Conservation (phyloP, 495 filamentous ascomycete species). For the Trichoderma erinaceum region DNA sequence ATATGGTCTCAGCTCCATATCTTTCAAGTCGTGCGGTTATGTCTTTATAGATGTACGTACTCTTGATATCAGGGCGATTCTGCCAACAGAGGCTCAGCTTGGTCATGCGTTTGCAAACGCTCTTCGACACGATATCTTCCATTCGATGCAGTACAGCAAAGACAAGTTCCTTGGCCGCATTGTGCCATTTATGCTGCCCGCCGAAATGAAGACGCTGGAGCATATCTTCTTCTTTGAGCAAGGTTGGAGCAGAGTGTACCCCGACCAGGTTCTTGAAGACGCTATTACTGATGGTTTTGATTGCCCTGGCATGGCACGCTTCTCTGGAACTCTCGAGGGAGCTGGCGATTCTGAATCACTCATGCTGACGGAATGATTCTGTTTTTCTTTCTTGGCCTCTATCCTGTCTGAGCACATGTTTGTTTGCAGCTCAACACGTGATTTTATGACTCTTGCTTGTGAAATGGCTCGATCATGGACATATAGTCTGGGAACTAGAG, state of each 20-base stretch:
- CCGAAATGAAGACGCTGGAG: conserved; percentile 22
- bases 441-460: neutral
- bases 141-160: conserved; percentile 22
- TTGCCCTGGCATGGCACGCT: conserved; percentile 26
- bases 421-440: neutral
- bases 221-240: conserved; percentile 17
- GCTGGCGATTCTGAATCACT: neutral
- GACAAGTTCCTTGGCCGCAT: conserved; percentile 28
- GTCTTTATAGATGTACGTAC: conserved; percentile 23
- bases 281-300: conserved; percentile 24
- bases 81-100: neutral
- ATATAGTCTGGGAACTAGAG: neutral
- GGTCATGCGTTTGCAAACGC: neutral
- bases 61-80: conserved; percentile 11
- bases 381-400: neutral
- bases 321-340: conserved; percentile 21
- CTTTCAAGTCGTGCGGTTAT: conserved; percentile 44
- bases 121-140: conserved; percentile 15
- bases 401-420: neutral
- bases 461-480: neutral
- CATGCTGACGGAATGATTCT: neutral
- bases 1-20: conserved; percentile 26
- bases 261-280: conserved; percentile 15
- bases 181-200: conserved; percentile 18
- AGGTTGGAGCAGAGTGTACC: conserved; percentile 19